phyloP scores from a whole-genome alignment of 192 early-diverging fungal species.

The Coemansia sp. region DNA sequence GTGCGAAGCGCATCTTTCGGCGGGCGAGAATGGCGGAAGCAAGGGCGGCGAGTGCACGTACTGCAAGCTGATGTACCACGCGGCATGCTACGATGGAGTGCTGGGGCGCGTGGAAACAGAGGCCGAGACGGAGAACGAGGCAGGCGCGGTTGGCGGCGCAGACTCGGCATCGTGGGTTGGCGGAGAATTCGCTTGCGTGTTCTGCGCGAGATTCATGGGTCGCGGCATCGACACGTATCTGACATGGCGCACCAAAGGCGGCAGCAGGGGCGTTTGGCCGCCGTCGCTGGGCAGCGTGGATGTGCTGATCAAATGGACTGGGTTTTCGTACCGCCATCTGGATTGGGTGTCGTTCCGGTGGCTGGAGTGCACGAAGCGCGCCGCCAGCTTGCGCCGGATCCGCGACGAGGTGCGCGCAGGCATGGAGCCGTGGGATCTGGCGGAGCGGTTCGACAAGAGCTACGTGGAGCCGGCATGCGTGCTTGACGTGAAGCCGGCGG shows the following conservation, averaged over 20 bases:
- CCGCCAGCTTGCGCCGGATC: constrained; percentile 8
- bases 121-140: too few species aligned
- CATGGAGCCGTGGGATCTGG: constrained; percentile 7
- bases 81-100: constrained; percentile 11
- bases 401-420: background rate
- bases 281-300: constrained; percentile 12
- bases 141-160: background rate
- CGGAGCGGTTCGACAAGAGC: background rate
- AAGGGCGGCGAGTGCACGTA: background rate
- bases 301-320: constrained; percentile 31
- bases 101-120: background rate
- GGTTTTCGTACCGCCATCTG: constrained; percentile 35
- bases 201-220: constrained; percentile 13
- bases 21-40: background rate
- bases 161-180: background rate
- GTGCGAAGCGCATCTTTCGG: background rate
- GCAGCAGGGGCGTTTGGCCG: background rate
- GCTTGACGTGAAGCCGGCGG: constrained; percentile 2
- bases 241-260: constrained; percentile 21
- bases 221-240: constrained; percentile 11
- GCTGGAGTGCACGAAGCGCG: constrained; percentile 11
- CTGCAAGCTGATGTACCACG: constrained; percentile 22
- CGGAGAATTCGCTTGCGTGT: constrained; percentile 19
- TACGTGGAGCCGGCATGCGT: constrained; percentile 12
- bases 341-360: constrained; percentile 43